Base-by-base conservation (phyloP, 441 rosid genomes). In the Brassica hybrid region DNA sequence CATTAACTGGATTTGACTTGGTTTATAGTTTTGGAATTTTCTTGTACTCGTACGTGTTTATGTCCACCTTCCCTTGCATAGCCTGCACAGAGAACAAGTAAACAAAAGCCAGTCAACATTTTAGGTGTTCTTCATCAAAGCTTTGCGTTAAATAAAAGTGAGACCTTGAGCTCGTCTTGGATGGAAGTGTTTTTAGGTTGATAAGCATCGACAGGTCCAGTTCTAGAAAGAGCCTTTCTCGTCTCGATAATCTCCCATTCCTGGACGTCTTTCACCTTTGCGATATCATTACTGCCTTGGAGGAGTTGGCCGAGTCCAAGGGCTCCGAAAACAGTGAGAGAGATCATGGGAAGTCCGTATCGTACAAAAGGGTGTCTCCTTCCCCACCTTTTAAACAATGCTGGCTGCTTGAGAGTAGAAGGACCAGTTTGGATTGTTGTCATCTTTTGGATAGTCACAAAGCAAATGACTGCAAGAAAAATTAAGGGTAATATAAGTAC, bases 331-430 rank as follows among this genome's bases (percentile, higher is more conserved):
- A 92, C 95, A 0, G 97, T 92, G 66, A 96, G 92, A 2, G 97
- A 96, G 73, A 96, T 92, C 97, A 94, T 92, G 1, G 98, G 98
- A 74, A 94, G 89, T 41, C 98, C 98, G 72, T 92, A 96, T 84
- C 97, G 79, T 58, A 96, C 38, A 84, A 94, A 91, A 1, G 98
- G 97, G 75, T 96, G 69, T 76, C 79, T 88, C 76, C 98, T 86
- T 65, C 96, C 97, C 96, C 93, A 93, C 76, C 96, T 86, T 81
- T 82, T 94, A 80, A 92, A 92, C 27, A 88, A 83, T 6, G 83
- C 69, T 36, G 88, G 50, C 48, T 73, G 75, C 75, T 71, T 84
- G 8, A 77, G 69, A 36, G 75, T 36, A 63, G 64, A 50, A 69
- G 74, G 71, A 14, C 48, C 17, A 2, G 83, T 67, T 67, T 82